Conservation (phyloP, 148 eudicot species). For the Heliosperma pusillum region DNA sequence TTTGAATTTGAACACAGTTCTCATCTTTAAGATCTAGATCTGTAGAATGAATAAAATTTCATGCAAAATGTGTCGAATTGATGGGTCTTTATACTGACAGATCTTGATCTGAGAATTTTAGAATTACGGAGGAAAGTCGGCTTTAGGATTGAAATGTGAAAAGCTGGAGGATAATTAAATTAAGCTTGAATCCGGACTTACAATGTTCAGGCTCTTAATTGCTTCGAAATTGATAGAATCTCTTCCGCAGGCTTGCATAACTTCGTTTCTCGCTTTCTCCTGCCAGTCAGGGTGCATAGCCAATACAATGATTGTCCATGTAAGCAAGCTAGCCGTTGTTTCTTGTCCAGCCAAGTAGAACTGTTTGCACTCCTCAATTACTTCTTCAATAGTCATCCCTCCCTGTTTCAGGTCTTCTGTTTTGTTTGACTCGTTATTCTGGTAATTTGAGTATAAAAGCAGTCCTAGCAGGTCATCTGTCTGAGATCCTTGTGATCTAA, state of each 20-base stretch:
- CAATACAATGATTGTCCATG: slow-evolving; percentile 49
- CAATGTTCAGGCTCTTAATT: slow-evolving; percentile 41
- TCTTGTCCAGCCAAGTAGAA: slow-evolving; percentile 67
- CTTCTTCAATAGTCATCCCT: slow-evolving; percentile 42
- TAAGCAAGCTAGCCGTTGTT: slow-evolving; percentile 57
- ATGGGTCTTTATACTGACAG: background rate
- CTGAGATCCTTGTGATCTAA: slow-evolving; percentile 24
- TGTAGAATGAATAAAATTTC: background rate
- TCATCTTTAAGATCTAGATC: background rate
- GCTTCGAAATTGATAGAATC: slow-evolving; percentile 32
- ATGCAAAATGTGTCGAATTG: background rate
- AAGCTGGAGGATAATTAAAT: background rate
- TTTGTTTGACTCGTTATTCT: slow-evolving; percentile 8
- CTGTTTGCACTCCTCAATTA: slow-evolving; percentile 57
- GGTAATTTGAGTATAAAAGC: slow-evolving; percentile 38
- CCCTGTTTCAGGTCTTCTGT: background rate
- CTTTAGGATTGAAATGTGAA: background rate
- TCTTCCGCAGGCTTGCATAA: slow-evolving; percentile 31
- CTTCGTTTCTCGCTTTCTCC: slow-evolving; percentile 52
- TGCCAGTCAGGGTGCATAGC: slow-evolving; percentile 61
- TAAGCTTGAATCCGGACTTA: slow-evolving; percentile 22
- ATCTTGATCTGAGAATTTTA: background rate
- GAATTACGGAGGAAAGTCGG: background rate
- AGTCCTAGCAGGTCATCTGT: slow-evolving; percentile 43
- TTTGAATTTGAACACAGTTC: too few relatives aligned